Evolutionary conservation across 352 stramenopile genomes (phyloP).

Genomic region (Globisporangium parvum): DNA sequence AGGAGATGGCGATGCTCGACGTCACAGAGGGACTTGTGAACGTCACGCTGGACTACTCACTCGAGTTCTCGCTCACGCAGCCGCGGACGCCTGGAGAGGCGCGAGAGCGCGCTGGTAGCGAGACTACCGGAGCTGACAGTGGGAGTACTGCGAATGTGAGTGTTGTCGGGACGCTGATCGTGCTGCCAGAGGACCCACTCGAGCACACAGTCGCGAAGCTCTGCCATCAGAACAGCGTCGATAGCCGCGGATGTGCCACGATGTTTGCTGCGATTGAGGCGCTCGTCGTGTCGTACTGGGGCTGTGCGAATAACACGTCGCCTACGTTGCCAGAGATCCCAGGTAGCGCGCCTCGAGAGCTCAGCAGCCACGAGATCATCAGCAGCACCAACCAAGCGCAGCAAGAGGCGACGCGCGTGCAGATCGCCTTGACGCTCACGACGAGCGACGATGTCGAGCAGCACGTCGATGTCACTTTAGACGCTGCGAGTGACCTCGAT

Average conservation of each 20-base stretch:
- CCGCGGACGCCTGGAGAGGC: neutral
- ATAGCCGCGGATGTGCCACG: conserved; percentile 10
- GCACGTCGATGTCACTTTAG: conserved; percentile 12
- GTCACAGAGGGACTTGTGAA: conserved; percentile 48
- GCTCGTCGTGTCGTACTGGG: conserved; percentile 39
- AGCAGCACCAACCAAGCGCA: neutral
- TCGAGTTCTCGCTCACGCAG: conserved; percentile 33
- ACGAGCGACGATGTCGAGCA: conserved; percentile 2
- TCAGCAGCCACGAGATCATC: neutral
- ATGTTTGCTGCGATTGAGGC: conserved; percentile 16
- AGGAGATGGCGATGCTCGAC: conserved; percentile 38
- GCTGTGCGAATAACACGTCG: conserved; percentile 23
- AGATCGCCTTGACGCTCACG: conserved; percentile 13
- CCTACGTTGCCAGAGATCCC: neutral
- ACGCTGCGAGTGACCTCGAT: conserved; percentile 20
- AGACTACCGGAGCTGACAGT: neutral
- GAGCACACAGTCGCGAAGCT: conserved; percentile 24
- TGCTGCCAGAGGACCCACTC: conserved; percentile 32
- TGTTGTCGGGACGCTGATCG: conserved; percentile 14
- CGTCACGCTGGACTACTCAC: conserved; percentile 44
- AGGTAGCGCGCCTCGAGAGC: neutral
- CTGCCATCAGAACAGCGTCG: conserved; percentile 20
- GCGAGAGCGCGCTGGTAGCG: conserved; percentile 5
- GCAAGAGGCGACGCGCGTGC: neutral
- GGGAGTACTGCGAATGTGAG: neutral